phyloP scores from a whole-genome alignment of 2,329 filamentous ascomycete species.

The Thielaviopsis euricoi region DNA sequence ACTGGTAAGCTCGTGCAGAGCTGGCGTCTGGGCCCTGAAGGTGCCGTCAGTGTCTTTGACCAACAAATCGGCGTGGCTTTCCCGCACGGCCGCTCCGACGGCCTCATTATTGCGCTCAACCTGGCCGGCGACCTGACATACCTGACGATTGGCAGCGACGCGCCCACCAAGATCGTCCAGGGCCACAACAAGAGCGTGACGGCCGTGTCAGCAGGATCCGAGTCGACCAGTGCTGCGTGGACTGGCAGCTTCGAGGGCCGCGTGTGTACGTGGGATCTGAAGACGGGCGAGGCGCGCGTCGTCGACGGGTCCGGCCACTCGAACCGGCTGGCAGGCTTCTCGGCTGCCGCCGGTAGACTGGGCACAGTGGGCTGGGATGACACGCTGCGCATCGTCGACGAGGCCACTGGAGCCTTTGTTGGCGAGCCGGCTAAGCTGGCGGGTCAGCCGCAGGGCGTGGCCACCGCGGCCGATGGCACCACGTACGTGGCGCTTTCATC shows the following conservation, averaged over 20 bases:
- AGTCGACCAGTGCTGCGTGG: conserved; percentile 37
- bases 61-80: conserved; percentile 94
- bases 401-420: conserved; percentile 57
- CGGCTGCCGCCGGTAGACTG: conserved; percentile 43
- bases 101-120: conserved; percentile 77
- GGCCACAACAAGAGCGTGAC: conserved; percentile 90
- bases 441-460: conserved; percentile 66
- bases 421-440: conserved; percentile 50
- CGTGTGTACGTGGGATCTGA: conserved; percentile 68
- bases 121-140: conserved; percentile 85
- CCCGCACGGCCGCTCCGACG: conserved; percentile 67
- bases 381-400: conserved; percentile 63
- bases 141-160: conserved; percentile 52
- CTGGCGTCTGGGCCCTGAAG: conserved; percentile 71
- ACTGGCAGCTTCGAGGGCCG: conserved; percentile 88
- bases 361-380: conserved; percentile 93
- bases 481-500: conserved; percentile 41
- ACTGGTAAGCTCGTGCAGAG: conserved; percentile 59
- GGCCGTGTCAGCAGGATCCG: conserved; percentile 33
- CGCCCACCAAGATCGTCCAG: conserved; percentile 56
- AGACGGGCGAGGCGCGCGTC: conserved; percentile 48
- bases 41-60: conserved; percentile 52
- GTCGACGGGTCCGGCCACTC: conserved; percentile 71
- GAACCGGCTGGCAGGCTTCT: conserved; percentile 70
- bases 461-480: conserved; percentile 34